phyloP scores from a whole-genome alignment of 139 green algal species.

The Zygnema circumcarinatum region DNA sequence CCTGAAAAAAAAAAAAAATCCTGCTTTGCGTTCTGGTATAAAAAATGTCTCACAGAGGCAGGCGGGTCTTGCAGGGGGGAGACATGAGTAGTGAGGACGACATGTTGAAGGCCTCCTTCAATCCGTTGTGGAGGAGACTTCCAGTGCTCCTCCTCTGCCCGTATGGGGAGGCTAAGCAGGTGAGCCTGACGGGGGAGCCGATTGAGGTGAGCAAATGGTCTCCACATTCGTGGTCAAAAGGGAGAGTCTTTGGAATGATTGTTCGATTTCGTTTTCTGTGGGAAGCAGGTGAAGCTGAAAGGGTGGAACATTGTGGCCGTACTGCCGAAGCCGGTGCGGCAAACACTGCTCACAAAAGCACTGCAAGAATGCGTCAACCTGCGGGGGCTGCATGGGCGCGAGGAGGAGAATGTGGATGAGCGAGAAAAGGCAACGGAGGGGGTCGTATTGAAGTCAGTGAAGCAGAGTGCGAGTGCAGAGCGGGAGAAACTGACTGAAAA shows the following conservation, averaged over 20 bases:
- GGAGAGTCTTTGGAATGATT: no score
- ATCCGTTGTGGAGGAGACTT: not conserved
- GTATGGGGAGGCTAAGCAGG: constrained; percentile 35
- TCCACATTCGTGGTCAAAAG: no score
- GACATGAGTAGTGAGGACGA: no score
- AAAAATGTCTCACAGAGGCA: no score
- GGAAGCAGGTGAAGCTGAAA: constrained; percentile 5
- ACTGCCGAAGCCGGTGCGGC: not conserved
- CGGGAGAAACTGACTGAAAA: not conserved
- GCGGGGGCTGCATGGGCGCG: no score
- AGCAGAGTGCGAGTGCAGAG: not conserved
- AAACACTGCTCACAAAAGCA: constrained; percentile 5
- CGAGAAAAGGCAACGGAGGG: no score
- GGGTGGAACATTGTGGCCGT: not conserved
- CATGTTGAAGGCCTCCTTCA: not conserved
- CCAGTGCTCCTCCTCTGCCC: constrained; percentile 22
- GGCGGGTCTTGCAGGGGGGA: no score
- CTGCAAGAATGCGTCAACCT: not conserved
- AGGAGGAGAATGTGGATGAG: not conserved
- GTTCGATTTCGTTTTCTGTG: no score
- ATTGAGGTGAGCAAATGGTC: no score
- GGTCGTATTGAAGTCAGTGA: not conserved
- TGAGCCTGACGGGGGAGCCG: no score
- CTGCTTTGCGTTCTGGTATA: no score
- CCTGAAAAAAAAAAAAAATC: no score